phyloP scores from a whole-genome alignment of 2,329 filamentous ascomycete species.

The Lachnellula willkommii region DNA sequence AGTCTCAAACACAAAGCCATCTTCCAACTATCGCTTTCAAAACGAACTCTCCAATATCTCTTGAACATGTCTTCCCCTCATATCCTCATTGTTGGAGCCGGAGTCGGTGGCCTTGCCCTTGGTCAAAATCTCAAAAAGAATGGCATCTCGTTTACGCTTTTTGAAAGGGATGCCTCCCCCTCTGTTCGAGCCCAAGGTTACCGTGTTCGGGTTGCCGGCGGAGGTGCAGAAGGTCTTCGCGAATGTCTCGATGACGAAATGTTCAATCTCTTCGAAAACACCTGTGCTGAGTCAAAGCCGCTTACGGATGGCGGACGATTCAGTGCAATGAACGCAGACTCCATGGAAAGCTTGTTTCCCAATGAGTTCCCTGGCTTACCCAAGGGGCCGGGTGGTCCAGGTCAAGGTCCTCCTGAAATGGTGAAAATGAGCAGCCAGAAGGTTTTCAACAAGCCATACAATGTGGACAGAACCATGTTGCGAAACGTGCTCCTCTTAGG shows the following conservation, averaged over 20 bases:
- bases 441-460: slow-evolving; percentile 13
- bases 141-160: slow-evolving; percentile 45
- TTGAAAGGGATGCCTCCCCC: slow-evolving; percentile 49
- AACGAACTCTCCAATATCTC: not conserved
- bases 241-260: slow-evolving; percentile 10
- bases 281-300: slow-evolving; percentile 14
- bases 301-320: slow-evolving; percentile 5
- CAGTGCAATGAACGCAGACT: slow-evolving; percentile 11
- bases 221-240: slow-evolving; percentile 21
- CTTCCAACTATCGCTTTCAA: not conserved
- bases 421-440: slow-evolving; percentile 1
- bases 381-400: not conserved
- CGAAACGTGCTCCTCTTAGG: slow-evolving; percentile 31
- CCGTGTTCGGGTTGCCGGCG: slow-evolving; percentile 30
- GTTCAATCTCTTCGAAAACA: slow-evolving; percentile 19
- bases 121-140: slow-evolving; percentile 26
- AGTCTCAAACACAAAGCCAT: not conserved
- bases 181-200: slow-evolving; percentile 42
- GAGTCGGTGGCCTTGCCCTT: slow-evolving; percentile 32
- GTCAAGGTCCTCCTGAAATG: not conserved
- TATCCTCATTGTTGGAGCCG: slow-evolving; percentile 32
- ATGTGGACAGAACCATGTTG: slow-evolving; percentile 33
- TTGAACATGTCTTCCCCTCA: not conserved
- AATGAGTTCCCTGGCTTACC: not conserved
- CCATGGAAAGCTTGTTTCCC: not conserved